Conservation (phyloP, 306 rosid genomes). For the Potentilla sterilis region DNA sequence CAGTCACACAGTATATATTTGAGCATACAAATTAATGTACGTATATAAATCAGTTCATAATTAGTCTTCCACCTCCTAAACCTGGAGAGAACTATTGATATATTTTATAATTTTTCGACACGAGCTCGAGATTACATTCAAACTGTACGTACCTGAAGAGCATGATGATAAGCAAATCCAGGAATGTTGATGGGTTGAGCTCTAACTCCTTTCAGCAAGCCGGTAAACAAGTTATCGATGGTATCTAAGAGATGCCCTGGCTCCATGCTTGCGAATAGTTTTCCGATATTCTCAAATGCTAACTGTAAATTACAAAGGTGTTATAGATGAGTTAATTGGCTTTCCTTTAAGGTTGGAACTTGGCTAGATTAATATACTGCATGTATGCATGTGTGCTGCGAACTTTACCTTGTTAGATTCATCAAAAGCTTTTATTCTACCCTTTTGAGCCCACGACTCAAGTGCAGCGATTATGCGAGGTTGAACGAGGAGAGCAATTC, state of each 20-base stretch:
- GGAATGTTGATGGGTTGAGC: slow-evolving; percentile 41
- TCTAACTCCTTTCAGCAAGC: slow-evolving; percentile 30
- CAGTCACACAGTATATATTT: too few species aligned
- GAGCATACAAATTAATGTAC: too few species aligned
- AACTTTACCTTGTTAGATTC: slow-evolving; percentile 22
- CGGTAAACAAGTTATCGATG: slow-evolving; percentile 17
- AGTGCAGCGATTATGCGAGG: slow-evolving; percentile 16
- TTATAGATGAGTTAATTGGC: too few species aligned
- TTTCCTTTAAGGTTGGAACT: background rate
- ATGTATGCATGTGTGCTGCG: background rate
- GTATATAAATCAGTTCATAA: too few species aligned
- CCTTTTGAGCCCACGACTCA: slow-evolving; percentile 24
- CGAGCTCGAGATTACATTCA: too few species aligned
- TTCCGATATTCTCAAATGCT: slow-evolving; percentile 27
- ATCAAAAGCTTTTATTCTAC: slow-evolving; percentile 10
- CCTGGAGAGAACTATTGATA: too few species aligned
- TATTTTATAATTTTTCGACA: too few species aligned
- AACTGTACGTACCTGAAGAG: slow-evolving; percentile 16
- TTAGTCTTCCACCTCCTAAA: too few species aligned
- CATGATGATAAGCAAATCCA: slow-evolving; percentile 30
- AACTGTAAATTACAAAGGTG: background rate
- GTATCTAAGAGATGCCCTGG: slow-evolving; percentile 10
- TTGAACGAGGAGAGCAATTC: slow-evolving; percentile 22
- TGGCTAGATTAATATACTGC: background rate
- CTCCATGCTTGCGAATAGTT: slow-evolving; percentile 25